Base-by-base conservation (phyloP, 345 rosid species). In the Eucalyptus globulus region DNA sequence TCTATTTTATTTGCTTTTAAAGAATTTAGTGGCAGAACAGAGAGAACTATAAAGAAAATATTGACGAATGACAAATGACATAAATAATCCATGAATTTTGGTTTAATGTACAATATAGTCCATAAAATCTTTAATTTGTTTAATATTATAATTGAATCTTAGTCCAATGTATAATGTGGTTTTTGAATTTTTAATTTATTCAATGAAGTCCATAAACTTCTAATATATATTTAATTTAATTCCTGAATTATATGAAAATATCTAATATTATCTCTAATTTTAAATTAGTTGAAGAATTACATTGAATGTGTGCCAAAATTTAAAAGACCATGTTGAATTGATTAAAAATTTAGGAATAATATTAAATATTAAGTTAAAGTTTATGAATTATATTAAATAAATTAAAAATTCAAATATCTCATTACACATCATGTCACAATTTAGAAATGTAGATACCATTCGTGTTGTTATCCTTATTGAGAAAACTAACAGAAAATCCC, bases 271-370 rank as follows among this genome's bases (percentile, higher is more conserved):
- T 9, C 0, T 3, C 0, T 22, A 56, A 54, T 21, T 2, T 54
- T 54, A 54, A 54, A 54, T 54, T 19, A 53, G 27, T 54, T 54
- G 11, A 54, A 54, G 5, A 22, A 54, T 54, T 54, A 54, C 0
- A 54, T 54, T 54, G 6, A 56, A 22, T 2, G 12, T 56, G 5
- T 56, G 9, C 2, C 22, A 7, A 53, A 53, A 53, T 53, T 56
- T 0, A 22, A 56, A 0, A 21, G 1, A 22, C 0, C 11, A 56
- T 0, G 0, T 56, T 56, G 13, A 21, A 56, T 24, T 4, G 2
- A 56, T 56, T 9, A 56, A 56, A 54, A 56, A 24, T 56, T 22
- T 56, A 56, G 4, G 13, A 2, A 56, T 24, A 22, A 24, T 24
- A 56, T 56, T 24, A 3, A 24, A 10, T 24, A 56, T 56, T 56